These are phyloP conservation scores for Heimioporus sp. DNA, from an alignment of 768 basidiomycete species.

Conservation along the genomic window DNA sequence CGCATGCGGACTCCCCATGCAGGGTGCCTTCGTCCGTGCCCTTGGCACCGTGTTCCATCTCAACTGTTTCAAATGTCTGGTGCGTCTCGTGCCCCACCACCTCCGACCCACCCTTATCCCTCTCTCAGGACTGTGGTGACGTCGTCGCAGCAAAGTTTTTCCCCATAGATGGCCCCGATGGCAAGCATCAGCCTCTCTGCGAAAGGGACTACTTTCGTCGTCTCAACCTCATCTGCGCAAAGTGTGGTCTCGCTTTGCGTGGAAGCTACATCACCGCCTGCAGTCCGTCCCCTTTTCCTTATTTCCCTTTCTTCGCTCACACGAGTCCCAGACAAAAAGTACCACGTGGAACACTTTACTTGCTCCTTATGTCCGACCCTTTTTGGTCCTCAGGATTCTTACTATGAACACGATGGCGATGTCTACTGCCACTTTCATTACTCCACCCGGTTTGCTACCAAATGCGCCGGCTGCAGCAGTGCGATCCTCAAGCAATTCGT, in stretches of 20 bases:
- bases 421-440: constrained; percentile 99
- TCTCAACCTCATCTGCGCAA: constrained; percentile 93
- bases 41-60: constrained; percentile 92
- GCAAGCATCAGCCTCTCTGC: constrained; percentile 91
- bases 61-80: constrained; percentile 98
- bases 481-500: constrained; percentile 99
- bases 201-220: constrained; percentile 98
- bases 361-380: constrained; percentile 95
- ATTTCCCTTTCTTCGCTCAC: constrained; percentile 9
- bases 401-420: constrained; percentile 97
- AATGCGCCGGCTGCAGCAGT: constrained; percentile 95
- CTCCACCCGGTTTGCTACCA: constrained; percentile 96
- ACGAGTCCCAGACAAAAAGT: constrained; percentile 80
- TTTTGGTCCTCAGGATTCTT: constrained; percentile 97
- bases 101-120: neutral
- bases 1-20: constrained; percentile 78
- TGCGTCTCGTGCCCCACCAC: constrained; percentile 39
- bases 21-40: constrained; percentile 95
- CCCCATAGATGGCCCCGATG: constrained; percentile 90
- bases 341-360: constrained; percentile 98
- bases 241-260: constrained; percentile 90
- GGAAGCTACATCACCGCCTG: constrained; percentile 99
- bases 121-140: constrained; percentile 83
- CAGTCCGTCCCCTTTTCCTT: constrained; percentile 56
- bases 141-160: constrained; percentile 99